A percentile compares a stretch with the other conserved stretches of the same genome.
These are phyloP conservation scores for Wickerhamiella galacta DNA, from an alignment of 805 yeast genomes.

Conservation along the genomic window DNA sequence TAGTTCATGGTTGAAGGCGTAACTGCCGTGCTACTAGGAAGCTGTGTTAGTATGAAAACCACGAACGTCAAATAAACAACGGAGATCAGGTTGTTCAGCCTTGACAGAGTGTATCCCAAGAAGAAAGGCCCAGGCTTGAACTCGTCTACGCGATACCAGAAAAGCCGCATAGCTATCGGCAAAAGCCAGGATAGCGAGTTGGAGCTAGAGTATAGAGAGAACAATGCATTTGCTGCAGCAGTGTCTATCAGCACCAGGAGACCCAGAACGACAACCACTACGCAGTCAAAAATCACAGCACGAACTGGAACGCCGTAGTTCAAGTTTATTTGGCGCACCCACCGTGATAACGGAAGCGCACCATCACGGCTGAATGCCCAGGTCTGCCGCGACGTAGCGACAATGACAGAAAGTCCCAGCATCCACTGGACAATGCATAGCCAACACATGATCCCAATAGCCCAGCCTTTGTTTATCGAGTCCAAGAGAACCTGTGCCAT, in stretches of 20 bases:
- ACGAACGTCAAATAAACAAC: conserved; percentile 33
- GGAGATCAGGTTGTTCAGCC: conserved; percentile 29
- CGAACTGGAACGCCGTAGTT: conserved; percentile 45
- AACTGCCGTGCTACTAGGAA: conserved; percentile 30
- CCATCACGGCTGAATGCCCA: conserved; percentile 68
- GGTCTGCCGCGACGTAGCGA: conserved; percentile 52
- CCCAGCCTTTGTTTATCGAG: conserved; percentile 48
- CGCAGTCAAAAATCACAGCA: conserved; percentile 41
- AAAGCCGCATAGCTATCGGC: conserved; percentile 38
- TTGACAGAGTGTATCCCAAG: conserved; percentile 33
- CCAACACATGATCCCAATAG: conserved; percentile 42
- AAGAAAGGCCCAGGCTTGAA: conserved; percentile 50
- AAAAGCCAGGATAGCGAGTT: conserved; percentile 45
- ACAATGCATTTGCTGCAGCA: conserved; percentile 47
- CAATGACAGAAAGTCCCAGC: conserved; percentile 47
- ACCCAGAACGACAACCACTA: conserved; percentile 34
- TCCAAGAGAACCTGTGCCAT: conserved; percentile 49
- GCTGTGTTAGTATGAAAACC: conserved; percentile 35
- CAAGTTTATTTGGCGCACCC: conserved; percentile 40
- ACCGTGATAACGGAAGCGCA: conserved; percentile 45
- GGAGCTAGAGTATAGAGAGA: conserved; percentile 45
- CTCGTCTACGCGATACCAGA: conserved; percentile 28
- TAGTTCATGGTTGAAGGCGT: conserved; percentile 37
- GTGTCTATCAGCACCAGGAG: conserved; percentile 39
- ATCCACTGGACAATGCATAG: conserved; percentile 44